Base-by-base conservation (phyloP, 345 rosid genomes). In the Citrus australasica region DNA sequence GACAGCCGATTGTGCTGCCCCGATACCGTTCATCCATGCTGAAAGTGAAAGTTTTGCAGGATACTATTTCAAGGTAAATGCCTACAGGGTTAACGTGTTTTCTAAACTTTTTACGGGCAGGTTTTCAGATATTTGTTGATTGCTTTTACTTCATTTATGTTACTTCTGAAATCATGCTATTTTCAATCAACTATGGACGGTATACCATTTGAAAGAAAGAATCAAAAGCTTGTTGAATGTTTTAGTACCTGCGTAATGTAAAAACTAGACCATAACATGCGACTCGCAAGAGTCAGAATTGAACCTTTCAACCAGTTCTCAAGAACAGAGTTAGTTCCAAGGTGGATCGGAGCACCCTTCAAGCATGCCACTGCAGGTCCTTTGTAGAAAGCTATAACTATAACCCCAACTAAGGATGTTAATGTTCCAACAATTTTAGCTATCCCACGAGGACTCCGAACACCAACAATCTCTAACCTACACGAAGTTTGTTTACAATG, bases 31-130 rank as follows among this genome's bases (percentile, higher is more conserved):
- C 48, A 84, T 76, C 87, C 79, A 74, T 1, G 81, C 63, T 9
- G 85, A 69, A 4, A 81, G 78, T 2, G 85, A 84, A 40, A 84
- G 63, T 74, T 79, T 69, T 16, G 85, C 87, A 6, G 87, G 84
- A 77, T 84, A 82, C 71, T 40, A 77, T 33, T 76, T 77, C 82
- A 84, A 19, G 2, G 83, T 74, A 40, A 27, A 79, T 30, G 79
- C 81, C 85, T 84, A 40, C 73, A 38, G 40, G 67, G 48, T 71
- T 73, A 11, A 17, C 37, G 48, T 10, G 33, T 27, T 46, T 10
- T 46, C 17, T 46, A 53, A 53, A 16, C 58, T 17, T 53, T 17
- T 4, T 5, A 53, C 17, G 19, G 56, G 6, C 56, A 51, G 6
- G 56, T 51, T 51, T 51, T 51, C 7, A 51, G 58, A 53, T 4